Evolutionary conservation across 257 asterid species (phyloP).

Genomic region (Solanum infundibuliforme): DNA sequence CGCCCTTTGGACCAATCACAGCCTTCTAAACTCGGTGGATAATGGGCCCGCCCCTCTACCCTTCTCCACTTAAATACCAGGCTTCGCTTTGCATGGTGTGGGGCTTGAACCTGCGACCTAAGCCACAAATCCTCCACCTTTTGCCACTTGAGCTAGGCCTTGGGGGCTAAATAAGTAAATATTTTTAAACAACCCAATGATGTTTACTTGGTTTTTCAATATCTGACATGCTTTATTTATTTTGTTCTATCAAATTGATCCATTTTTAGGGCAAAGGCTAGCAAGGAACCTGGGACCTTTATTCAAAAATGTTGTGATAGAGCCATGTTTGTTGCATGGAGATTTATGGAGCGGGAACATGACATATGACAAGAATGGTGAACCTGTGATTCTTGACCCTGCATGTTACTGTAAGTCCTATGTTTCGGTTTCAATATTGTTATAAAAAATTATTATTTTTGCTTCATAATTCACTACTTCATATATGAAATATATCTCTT

Average conservation of each 20-base stretch:
- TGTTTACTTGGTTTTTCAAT: neutral
- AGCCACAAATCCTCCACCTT: no score
- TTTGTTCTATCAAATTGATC: neutral
- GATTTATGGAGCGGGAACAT: conserved; percentile 98
- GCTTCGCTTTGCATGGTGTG: no score
- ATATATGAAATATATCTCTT: neutral
- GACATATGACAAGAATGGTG: conserved; percentile 68
- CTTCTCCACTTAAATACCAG: no score
- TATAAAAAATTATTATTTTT: neutral
- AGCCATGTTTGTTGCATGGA: conserved; percentile 92
- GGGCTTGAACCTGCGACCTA: no score
- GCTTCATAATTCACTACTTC: neutral
- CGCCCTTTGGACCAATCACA: no score
- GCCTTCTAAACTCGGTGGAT: no score
- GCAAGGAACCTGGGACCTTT: conserved; percentile 72
- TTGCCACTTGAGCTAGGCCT: no score
- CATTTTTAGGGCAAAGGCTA: conserved; percentile 56
- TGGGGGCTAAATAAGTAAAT: neutral
- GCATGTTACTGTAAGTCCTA: conserved; percentile 83
- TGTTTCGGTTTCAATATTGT: neutral
- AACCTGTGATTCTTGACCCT: conserved; percentile 92
- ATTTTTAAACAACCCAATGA: neutral
- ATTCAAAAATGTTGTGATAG: conserved; percentile 50
- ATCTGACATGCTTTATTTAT: neutral
- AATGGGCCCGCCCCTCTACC: no score